Evolutionary conservation across 164 flowering plant genomes (phyloP).

Genomic region (Litsea cubeba): DNA sequence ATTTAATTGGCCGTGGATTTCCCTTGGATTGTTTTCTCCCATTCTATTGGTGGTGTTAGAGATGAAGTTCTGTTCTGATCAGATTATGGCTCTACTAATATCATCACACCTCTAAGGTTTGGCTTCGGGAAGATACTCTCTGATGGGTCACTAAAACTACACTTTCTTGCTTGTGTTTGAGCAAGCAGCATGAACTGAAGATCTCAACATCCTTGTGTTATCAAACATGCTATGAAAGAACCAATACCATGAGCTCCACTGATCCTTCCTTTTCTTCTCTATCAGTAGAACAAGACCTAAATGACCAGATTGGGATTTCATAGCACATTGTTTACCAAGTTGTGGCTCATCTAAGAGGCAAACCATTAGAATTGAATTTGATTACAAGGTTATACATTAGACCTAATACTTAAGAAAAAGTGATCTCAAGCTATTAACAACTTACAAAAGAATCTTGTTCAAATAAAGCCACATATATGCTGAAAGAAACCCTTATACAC

Average conservation of each 20-base stretch:
- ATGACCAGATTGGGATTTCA: neutral
- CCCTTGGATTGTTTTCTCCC: neutral
- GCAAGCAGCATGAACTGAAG: slow-evolving; percentile 28
- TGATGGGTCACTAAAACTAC: slow-evolving; percentile 7
- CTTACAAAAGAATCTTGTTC: no score
- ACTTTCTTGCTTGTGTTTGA: slow-evolving; percentile 17
- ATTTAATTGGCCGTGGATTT: neutral
- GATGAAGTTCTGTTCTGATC: neutral
- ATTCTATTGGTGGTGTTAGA: neutral
- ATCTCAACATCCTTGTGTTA: slow-evolving; percentile 22
- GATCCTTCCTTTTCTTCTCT: slow-evolving; percentile 16
- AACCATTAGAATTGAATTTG: no score
- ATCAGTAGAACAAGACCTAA: slow-evolving; percentile 1
- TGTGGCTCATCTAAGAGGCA: no score
- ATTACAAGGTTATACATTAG: no score
- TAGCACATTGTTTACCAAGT: no score
- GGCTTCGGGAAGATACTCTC: neutral
- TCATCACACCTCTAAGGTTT: neutral
- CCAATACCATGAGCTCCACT: slow-evolving; percentile 51
- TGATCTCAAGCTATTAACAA: no score
- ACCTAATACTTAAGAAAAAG: no score
- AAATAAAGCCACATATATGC: no score
- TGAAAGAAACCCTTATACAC: no score
- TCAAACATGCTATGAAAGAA: slow-evolving; percentile 24
- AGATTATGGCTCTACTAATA: neutral